These are phyloP conservation scores for Coleophoma eucalyptorum DNA, from an alignment of 2,329 filamentous ascomycete genomes.

Conservation along the genomic window DNA sequence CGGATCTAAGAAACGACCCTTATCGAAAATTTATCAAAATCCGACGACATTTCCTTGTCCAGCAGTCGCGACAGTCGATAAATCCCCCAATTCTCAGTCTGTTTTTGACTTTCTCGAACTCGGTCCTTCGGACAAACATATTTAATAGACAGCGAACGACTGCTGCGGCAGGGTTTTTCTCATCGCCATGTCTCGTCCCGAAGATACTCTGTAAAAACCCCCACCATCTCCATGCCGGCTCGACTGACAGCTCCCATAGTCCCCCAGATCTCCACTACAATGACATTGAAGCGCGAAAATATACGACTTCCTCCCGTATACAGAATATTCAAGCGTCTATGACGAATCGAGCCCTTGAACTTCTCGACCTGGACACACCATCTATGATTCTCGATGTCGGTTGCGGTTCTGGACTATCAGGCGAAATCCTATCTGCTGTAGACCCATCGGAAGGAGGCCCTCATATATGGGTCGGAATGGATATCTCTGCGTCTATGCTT, in stretches of 20 bases:
- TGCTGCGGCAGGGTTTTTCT: constrained; percentile 17
- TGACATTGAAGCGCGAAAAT: constrained; percentile 92
- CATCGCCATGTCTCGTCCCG: constrained; percentile 85
- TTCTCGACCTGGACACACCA: constrained; percentile 75
- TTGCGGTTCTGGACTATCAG: constrained; percentile 90
- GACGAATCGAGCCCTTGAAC: constrained; percentile 88
- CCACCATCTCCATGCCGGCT: constrained; percentile 5
- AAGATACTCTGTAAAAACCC: constrained; percentile 76
- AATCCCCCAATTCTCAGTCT: too few relatives aligned
- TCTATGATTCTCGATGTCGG: constrained; percentile 95
- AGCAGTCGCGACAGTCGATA: too few relatives aligned
- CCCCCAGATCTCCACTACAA: constrained; percentile 97
- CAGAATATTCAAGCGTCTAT: constrained; percentile 93
- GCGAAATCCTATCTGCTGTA: constrained; percentile 83
- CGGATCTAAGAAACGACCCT: constrained; percentile 11
- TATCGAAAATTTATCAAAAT: constrained; percentile 6
- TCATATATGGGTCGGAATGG: constrained; percentile 97
- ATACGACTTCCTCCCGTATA: constrained; percentile 94
- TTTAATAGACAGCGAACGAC: constrained; percentile 9
- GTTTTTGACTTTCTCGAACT: neutral
- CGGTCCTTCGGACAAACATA: neutral
- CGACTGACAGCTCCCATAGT: constrained; percentile 37
- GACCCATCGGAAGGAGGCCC: constrained; percentile 70
- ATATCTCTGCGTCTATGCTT: constrained; percentile 94
- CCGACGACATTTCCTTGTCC: constrained; percentile 3